Conservation (phyloP, 2,329 filamentous ascomycete genomes). For the Arthrinium phaeospermum region DNA sequence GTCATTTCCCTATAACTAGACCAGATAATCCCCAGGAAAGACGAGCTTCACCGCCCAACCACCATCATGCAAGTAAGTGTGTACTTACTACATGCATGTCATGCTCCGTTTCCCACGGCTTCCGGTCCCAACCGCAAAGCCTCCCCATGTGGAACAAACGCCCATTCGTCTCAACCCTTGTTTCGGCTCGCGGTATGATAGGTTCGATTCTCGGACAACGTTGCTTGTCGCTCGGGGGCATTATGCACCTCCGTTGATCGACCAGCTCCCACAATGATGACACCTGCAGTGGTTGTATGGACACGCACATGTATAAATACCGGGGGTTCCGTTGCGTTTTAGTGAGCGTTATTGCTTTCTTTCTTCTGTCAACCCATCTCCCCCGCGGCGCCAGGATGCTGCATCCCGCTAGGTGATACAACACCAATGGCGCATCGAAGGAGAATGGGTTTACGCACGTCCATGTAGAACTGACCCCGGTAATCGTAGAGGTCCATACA, state of each 20-base stretch:
- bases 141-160: background rate
- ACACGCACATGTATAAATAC: background rate
- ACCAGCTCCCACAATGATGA: constrained; percentile 16
- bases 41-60: background rate
- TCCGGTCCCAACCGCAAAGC: background rate
- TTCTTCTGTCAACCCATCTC: background rate
- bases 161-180: background rate
- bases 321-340: background rate
- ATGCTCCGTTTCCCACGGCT: background rate
- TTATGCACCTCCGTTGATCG: constrained; percentile 9
- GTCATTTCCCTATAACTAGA: background rate
- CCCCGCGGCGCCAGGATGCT: background rate
- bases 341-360: background rate
- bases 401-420: constrained; percentile 3
- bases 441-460: background rate
- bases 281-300: background rate
- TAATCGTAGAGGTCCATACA: constrained; percentile 13
- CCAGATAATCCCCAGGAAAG: constrained; percentile 7
- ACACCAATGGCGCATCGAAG: background rate
- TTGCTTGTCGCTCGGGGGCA: background rate
- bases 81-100: background rate
- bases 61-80: constrained; percentile 1
- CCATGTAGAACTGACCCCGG: background rate
- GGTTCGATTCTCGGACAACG: constrained; percentile 6
- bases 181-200: background rate